phyloP scores from a whole-genome alignment of 805 yeast genomes.

The Saccharomycopsis fodiens region DNA sequence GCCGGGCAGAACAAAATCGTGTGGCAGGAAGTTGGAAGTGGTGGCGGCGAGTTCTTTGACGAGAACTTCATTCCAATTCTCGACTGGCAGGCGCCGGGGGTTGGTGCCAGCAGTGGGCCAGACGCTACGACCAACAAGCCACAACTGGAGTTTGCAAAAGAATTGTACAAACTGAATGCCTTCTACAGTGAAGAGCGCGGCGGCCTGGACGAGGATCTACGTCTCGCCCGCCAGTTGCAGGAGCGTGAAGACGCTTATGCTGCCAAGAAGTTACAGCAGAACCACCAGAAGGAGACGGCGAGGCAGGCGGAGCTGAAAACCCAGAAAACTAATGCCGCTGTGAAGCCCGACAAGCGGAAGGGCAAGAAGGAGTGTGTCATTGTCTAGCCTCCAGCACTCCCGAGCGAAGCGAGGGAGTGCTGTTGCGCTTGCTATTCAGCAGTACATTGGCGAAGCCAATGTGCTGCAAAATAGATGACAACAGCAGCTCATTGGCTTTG shows the following conservation, averaged over 20 bases:
- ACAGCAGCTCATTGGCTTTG: too few species aligned
- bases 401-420: neutral
- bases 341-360: neutral
- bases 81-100: too few species aligned
- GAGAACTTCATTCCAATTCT: slow-evolving; percentile 60
- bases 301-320: neutral
- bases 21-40: slow-evolving; percentile 79
- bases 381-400: too few species aligned
- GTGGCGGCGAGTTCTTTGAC: slow-evolving; percentile 63
- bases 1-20: slow-evolving; percentile 41
- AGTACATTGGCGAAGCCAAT: too few species aligned
- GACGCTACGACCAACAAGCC: neutral
- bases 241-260: slow-evolving; percentile 48
- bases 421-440: too few species aligned
- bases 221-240: slow-evolving; percentile 39
- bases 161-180: slow-evolving; percentile 11
- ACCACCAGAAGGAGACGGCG: slow-evolving; percentile 22
- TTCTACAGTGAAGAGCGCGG: slow-evolving; percentile 20
- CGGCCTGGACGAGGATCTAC: slow-evolving; percentile 31
- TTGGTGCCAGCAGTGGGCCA: slow-evolving; percentile 16
- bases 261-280: slow-evolving; percentile 39
- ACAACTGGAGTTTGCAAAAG: slow-evolving; percentile 6
- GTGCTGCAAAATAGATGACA: too few species aligned
- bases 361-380: neutral
- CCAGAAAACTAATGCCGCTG: neutral